Conservation (phyloP, 1,139 yeast genomes). For the Zhuliangozyma blackwelliae region DNA sequence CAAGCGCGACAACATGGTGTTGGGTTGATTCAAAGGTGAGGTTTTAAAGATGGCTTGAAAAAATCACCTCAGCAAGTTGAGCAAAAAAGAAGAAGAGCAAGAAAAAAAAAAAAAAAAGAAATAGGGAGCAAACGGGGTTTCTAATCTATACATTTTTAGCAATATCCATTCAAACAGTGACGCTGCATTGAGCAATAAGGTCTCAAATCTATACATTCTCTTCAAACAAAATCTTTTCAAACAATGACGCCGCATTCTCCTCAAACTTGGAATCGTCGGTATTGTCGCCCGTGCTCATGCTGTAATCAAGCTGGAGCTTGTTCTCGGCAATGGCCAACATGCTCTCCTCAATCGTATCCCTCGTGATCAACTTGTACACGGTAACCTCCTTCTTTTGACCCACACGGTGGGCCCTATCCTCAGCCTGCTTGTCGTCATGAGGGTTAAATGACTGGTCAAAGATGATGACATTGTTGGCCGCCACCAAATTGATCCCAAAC, state of each 20-base stretch:
- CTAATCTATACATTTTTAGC: no score
- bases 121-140: no score
- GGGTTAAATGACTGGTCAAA: constrained; percentile 96
- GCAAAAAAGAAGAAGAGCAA: no score
- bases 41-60: no score
- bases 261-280: constrained; percentile 40
- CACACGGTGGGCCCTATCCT: constrained; percentile 96
- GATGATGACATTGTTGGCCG: constrained; percentile 89
- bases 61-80: no score
- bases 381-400: constrained; percentile 89
- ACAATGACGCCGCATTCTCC: constrained; percentile 50
- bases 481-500: constrained; percentile 92
- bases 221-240: constrained; percentile 46
- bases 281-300: constrained; percentile 38
- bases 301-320: constrained; percentile 79
- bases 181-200: no score
- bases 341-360: constrained; percentile 81
- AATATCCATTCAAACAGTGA: no score
- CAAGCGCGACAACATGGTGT: no score
- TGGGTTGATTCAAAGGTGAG: no score
- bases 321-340: constrained; percentile 84
- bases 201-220: constrained; percentile 1
- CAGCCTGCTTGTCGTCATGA: constrained; percentile 98
- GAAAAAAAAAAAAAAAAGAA: no score
- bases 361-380: constrained; percentile 72